phyloP scores from a whole-genome alignment of 768 basidiomycete species.

The Lentinula guzmanii region DNA sequence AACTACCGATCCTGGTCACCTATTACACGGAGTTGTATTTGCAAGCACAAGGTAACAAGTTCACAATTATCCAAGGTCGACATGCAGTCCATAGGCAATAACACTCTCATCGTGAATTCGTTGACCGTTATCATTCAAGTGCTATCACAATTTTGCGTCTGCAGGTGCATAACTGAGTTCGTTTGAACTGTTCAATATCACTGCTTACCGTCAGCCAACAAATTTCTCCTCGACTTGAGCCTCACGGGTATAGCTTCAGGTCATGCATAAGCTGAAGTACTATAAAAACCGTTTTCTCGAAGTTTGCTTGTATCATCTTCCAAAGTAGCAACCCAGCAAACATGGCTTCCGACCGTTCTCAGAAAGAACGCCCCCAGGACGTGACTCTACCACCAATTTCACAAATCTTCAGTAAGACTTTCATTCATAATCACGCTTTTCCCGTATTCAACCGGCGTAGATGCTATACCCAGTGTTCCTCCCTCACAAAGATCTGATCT shows the following conservation, averaged over 20 bases:
- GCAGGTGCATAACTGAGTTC: background rate
- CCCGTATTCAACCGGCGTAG: background rate
- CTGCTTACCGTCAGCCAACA: background rate
- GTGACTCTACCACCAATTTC: conserved; percentile 12
- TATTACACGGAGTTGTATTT: background rate
- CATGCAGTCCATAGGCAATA: background rate
- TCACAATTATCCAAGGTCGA: background rate
- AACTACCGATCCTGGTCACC: background rate
- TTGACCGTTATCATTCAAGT: background rate
- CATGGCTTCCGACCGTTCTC: conserved; percentile 2
- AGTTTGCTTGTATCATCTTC: background rate
- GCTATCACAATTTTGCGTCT: background rate
- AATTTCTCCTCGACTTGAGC: background rate
- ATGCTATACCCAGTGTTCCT: background rate
- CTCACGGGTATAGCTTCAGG: background rate
- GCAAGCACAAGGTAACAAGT: background rate
- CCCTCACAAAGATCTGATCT: background rate
- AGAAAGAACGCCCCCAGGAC: conserved; percentile 5
- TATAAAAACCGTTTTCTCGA: background rate
- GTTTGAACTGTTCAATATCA: background rate
- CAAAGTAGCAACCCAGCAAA: background rate
- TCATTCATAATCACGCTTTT: background rate
- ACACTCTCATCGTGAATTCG: background rate
- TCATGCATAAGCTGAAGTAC: background rate
- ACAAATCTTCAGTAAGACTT: conserved; percentile 10